Base-by-base conservation (phyloP, 139 green algal species). In the Chlamydomonas eustigma region DNA sequence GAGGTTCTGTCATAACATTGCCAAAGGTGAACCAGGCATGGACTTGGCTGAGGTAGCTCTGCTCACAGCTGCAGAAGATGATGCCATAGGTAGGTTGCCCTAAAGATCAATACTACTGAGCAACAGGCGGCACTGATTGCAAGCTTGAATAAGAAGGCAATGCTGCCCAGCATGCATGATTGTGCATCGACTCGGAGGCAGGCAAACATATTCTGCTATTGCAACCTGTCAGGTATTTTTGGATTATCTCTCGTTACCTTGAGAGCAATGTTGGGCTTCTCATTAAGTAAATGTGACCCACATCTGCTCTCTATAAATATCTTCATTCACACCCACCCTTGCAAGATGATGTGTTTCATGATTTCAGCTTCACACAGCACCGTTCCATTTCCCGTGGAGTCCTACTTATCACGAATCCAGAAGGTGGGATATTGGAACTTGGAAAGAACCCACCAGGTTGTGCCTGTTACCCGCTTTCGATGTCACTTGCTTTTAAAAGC, bases 291-390 rank as follows among this genome's bases (percentile, higher is more conserved):
- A 18, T 28, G 44, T 58, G 44, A 58, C 18, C 12, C 44, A 58
- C 44, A 58, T 58, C 44, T 58, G 12, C 18, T 58, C 44, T 18
- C 18, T 58, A 18, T 58, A 18, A 28, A 18, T 28, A 58, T 18
- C 44, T 18, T 58, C 44, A 28, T 58, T 58, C 44, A 28, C 18
- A 58, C 44, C 44, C 44, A 58, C 18, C 44, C 44, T 58, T 58
- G 44, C 18, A 18, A 28, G 44, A 58, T 18, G 18, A 12, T 58
- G 44, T 58, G 44, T 28, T 18, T 18, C 44, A 58, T 58, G 12
- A 28, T 58, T 51, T 25, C 71, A 85, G 81, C 79, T 31, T 81
- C 81, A 1, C 78, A 75, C 33, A 83, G 69, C 51, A 78, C 81
- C 0, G 81, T 86, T 18, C 52, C 50, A 3, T 86, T 86, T 51